Conservation (phyloP, 2,329 filamentous ascomycete species). For the Cryphonectria carpinicola region DNA sequence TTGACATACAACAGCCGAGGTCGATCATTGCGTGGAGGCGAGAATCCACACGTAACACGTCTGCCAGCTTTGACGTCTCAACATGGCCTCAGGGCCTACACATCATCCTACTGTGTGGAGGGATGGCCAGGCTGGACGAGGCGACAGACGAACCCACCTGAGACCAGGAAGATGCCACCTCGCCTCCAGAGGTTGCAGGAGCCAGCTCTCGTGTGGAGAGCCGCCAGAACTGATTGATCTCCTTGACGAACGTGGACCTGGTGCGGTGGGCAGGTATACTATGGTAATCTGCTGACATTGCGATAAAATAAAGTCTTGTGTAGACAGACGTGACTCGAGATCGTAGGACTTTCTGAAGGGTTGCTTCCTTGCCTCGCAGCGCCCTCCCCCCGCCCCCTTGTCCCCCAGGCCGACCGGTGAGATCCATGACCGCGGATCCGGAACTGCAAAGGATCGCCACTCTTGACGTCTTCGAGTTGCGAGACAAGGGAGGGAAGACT, state of each 20-base stretch:
- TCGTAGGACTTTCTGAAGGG: not conserved
- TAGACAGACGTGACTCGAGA: not conserved
- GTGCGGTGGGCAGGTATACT: not conserved
- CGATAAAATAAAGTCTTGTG: not conserved
- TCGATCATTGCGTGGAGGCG: constrained; percentile 13
- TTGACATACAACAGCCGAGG: constrained; percentile 5
- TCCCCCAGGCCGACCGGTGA: not conserved
- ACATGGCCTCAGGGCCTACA: not conserved
- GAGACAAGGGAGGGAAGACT: not conserved
- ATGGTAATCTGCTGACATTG: not conserved
- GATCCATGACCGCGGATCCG: constrained; percentile 4
- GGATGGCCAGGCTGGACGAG: constrained; percentile 1
- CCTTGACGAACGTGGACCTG: not conserved
- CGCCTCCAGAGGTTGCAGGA: not conserved
- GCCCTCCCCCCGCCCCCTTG: not conserved
- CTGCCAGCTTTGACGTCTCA: constrained; percentile 12
- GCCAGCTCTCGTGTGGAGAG: not conserved
- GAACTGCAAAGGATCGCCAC: constrained; percentile 5
- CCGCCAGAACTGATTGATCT: not conserved
- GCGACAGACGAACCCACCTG: not conserved
- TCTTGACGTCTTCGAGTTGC: constrained; percentile 1
- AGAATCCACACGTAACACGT: constrained; percentile 16
- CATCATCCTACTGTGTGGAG: not conserved
- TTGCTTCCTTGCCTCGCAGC: not conserved
- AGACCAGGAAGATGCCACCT: constrained; percentile 2